These are phyloP conservation scores for Tranzscheliella williamsii DNA, from an alignment of 1,284 basidiomycete genomes.

Conservation along the genomic window DNA sequence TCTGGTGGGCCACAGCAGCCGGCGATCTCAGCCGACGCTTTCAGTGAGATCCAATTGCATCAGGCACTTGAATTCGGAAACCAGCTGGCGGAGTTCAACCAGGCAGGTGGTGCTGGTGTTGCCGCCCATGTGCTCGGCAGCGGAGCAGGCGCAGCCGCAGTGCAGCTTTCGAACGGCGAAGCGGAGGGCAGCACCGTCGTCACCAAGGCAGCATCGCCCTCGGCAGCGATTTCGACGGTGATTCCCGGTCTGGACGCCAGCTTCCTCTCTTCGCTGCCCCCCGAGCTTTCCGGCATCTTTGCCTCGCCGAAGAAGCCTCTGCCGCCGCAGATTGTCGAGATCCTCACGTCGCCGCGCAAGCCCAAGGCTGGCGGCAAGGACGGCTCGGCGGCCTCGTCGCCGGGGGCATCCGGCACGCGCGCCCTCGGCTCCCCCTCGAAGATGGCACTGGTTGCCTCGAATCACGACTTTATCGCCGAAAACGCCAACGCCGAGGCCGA, in stretches of 20 bases:
- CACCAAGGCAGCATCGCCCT: background rate
- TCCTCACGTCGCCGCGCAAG: slow-evolving; percentile 6
- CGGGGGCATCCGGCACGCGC: background rate
- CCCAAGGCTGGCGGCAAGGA: slow-evolving; percentile 1
- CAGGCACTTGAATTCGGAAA: slow-evolving; percentile 33
- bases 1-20: slow-evolving; percentile 1
- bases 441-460: background rate
- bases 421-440: background rate
- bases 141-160: slow-evolving; percentile 5
- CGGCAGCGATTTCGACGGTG: background rate
- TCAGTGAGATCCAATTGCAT: slow-evolving; percentile 50
- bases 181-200: background rate
- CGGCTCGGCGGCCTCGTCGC: background rate
- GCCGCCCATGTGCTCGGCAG: slow-evolving; percentile 43
- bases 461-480: slow-evolving; percentile 13
- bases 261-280: slow-evolving; percentile 14
- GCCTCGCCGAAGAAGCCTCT: slow-evolving; percentile 17
- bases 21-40: slow-evolving; percentile 37
- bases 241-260: slow-evolving; percentile 3
- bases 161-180: slow-evolving; percentile 1
- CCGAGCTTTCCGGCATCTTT: slow-evolving; percentile 18
- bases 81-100: slow-evolving; percentile 45
- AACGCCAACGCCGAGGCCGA: background rate
- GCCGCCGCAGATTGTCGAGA: slow-evolving; percentile 23
- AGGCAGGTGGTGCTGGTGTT: slow-evolving; percentile 37